These are phyloP conservation scores for Syzygium oleosum DNA, from an alignment of 345 rosid species.

Conservation along the genomic window DNA sequence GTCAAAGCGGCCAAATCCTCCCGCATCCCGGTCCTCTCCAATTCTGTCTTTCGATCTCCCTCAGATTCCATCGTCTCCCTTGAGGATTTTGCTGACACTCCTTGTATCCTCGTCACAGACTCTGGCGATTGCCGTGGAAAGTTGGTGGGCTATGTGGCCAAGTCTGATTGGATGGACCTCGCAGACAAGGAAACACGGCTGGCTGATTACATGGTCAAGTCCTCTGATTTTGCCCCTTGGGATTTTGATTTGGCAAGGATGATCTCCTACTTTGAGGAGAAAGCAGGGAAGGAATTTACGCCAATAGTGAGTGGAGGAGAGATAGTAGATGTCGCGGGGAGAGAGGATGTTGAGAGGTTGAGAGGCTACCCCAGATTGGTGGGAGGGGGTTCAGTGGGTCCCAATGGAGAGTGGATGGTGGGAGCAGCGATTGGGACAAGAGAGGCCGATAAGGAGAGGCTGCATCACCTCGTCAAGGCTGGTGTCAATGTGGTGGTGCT, in stretches of 20 bases:
- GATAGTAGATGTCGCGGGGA: conserved; percentile 52
- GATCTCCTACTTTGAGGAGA: conserved; percentile 31
- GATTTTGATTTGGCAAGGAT: conserved; percentile 46
- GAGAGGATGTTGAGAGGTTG: conserved; percentile 68
- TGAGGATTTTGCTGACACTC: background rate
- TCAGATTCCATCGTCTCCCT: background rate
- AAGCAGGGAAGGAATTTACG: conserved; percentile 33
- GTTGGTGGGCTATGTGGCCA: conserved; percentile 51
- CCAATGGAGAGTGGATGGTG: conserved; percentile 84
- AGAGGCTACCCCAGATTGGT: conserved; percentile 64
- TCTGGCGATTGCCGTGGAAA: conserved; percentile 41
- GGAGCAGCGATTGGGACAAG: conserved; percentile 87
- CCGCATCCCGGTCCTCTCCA: conserved; percentile 50
- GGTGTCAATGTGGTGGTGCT: conserved; percentile 64
- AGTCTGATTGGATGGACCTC: conserved; percentile 42
- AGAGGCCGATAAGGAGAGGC: conserved; percentile 70
- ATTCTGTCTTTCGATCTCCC: conserved; percentile 33
- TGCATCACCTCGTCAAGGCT: conserved; percentile 65
- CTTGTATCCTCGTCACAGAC: conserved; percentile 5
- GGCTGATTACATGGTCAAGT: conserved; percentile 46
- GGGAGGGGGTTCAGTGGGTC: conserved; percentile 55
- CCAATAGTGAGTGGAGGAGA: conserved; percentile 50
- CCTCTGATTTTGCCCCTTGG: conserved; percentile 39
- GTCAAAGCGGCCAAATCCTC: conserved; percentile 67
- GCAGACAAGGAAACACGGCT: conserved; percentile 47